These are phyloP conservation scores for Aotearoamyces nothofagi DNA, from an alignment of 2,329 filamentous ascomycete species.

Conservation along the genomic window DNA sequence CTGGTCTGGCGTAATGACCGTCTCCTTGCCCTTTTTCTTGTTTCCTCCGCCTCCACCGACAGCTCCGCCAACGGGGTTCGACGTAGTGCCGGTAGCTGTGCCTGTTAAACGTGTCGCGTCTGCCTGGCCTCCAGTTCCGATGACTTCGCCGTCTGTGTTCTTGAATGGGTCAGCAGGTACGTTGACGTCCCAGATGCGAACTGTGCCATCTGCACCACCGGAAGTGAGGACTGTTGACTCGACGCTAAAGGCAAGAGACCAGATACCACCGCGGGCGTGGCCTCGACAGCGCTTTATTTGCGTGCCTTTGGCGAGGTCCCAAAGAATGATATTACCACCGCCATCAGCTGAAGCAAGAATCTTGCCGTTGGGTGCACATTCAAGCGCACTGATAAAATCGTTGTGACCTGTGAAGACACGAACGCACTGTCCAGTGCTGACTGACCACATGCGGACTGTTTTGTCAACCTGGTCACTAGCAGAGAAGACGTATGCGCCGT, in stretches of 20 bases:
- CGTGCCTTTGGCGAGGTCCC: constrained; percentile 79
- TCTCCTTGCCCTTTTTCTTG: constrained; percentile 80
- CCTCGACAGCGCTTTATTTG: constrained; percentile 87
- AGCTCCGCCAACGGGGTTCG: constrained; percentile 24
- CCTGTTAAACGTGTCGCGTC: constrained; percentile 34
- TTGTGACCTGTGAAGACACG: constrained; percentile 86
- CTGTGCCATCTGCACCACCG: constrained; percentile 80
- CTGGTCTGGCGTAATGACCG: constrained; percentile 81
- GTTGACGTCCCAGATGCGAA: constrained; percentile 85
- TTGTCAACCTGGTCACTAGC: constrained; percentile 74
- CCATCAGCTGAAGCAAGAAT: constrained; percentile 84
- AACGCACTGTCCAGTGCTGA: constrained; percentile 75
- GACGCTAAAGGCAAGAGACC: constrained; percentile 83
- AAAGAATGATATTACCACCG: constrained; percentile 80
- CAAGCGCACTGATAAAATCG: constrained; percentile 70
- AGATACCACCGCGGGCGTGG: constrained; percentile 85
- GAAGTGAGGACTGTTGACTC: constrained; percentile 86
- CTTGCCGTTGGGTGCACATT: constrained; percentile 78
- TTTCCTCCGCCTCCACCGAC: constrained; percentile 17
- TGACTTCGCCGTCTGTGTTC: constrained; percentile 26
- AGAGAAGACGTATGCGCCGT: constrained; percentile 86
- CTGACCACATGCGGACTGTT: constrained; percentile 92
- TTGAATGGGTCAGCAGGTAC: constrained; percentile 51
- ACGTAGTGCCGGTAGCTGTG: constrained; percentile 19
- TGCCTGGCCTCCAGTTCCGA: constrained; percentile 26